A percentile compares a stretch with the other conserved stretches of the same genome.
phyloP scores from a whole-genome alignment of 371 early-diverging fungal species.

The Chytridium lagenaria region DNA sequence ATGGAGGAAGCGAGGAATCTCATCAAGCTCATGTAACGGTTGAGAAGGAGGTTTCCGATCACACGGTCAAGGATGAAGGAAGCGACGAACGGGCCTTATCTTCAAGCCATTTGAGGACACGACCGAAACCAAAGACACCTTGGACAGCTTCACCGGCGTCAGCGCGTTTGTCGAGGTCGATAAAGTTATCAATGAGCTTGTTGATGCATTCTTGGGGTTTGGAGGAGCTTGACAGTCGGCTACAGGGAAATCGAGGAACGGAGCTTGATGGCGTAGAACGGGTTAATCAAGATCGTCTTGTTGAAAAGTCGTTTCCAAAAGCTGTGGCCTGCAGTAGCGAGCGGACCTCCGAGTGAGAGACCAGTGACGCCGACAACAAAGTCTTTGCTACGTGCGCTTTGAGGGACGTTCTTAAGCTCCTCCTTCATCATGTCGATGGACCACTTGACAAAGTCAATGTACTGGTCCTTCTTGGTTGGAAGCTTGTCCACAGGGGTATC shows the following conservation, averaged over 20 bases:
- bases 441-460: slow-evolving; percentile 13
- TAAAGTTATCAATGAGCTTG: background rate
- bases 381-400: background rate
- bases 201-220: slow-evolving; percentile 9
- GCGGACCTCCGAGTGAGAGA: slow-evolving; percentile 20
- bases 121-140: background rate
- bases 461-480: slow-evolving; percentile 13
- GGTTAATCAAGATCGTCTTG: slow-evolving; percentile 4
- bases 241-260: slow-evolving; percentile 10
- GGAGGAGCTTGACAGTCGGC: background rate
- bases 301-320: background rate
- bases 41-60: slow-evolving; percentile 7
- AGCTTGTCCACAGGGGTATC: slow-evolving; percentile 8
- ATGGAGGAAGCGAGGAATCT: background rate
- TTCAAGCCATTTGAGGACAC: slow-evolving; percentile 1
- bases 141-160: slow-evolving; percentile 1
- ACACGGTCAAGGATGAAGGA: background rate
- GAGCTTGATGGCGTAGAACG: background rate
- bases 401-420: background rate
- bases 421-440: slow-evolving; percentile 16
- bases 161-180: background rate
- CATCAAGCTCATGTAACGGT: slow-evolving; percentile 1
- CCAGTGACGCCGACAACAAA: slow-evolving; percentile 11
- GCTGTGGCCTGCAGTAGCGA: background rate
- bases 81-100: background rate